Base-by-base conservation (phyloP, 441 rosid species). In the Gossypium gossypioides region DNA sequence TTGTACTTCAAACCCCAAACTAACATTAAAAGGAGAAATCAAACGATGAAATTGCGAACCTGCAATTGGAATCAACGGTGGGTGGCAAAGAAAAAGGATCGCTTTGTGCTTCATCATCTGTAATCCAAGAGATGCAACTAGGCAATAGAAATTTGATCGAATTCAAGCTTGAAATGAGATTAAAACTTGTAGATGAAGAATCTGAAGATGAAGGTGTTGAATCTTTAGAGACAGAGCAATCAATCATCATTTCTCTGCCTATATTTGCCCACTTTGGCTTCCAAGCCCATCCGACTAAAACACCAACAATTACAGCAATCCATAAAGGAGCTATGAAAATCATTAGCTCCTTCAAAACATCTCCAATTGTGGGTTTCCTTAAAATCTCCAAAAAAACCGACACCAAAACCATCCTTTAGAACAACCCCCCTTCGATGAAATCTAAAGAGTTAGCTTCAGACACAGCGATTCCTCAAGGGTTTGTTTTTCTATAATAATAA, bases 211-310 rank as follows among this genome's bases (percentile, higher is more conserved):
- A 44, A n/a, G 71, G 32, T 13, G 72, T 25, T 54, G 76, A 63
- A 13, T 54, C 77, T 63, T 51, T 69, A 15, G 84, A 61, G 51
- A 12, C 75, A 0, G 72, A 75, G 29, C 72, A 74, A 27, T 81
- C 83, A 37, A 71, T 78, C 63, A 74, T 74, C 71, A 77, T 71
- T 12, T 84, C 81, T 67, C 80, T 76, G 19, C 80, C 79, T 72
- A 86, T 76, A 80, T 81, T 81, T 0, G 96, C 96, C 99, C 99
- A 94, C 57, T 84, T 89, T 27, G 97, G 97, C 76, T 86, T 88
- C 97, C 97, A 93, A 2, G 89, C 77, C 98, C 98, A 93, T 16
- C 98, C 98, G 3, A 91, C 96, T 58, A 93, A 16, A 44, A 93
- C 86, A 57, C 98, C 97, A 73, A 81, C 79, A 67, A 85, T 16